Base-by-base conservation (phyloP, 257 asterid genomes). In the Verbascum thapsus region DNA sequence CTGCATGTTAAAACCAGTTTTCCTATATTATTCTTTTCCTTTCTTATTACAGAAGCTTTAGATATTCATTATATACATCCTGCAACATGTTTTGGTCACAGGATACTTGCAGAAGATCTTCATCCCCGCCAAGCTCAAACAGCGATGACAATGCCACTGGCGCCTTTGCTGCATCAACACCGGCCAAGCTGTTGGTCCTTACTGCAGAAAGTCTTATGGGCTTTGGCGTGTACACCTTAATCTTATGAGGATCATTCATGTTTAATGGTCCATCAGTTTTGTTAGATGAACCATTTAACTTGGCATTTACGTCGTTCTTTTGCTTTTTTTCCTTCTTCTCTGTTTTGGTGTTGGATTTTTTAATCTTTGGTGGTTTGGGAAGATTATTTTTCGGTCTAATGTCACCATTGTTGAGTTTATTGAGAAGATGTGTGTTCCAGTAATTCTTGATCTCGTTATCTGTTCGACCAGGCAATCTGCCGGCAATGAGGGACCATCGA, bases 401-500 rank as follows among this genome's bases (percentile, higher is more conserved):
- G 1, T 74, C 77, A 8, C 67, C 50, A 37, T 40, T 8, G 1
- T 68, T 57, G 37, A 83, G 78, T 59, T 80, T 80, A 68, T 79
- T 85, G 73, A 74, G 72, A 40, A 88, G 78, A 45, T 81, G 80
- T 0, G 88, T 83, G 74, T 87, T 87, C 95, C 95, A 86, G 68
- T 86, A 67, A 66, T 83, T 86, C 40, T 86, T 86, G 32, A 86
- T 81, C 82, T 86, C 95, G 71, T 87, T 87, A 66, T 87, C 95
- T 4, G 92, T 87, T 73, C 95, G 85, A 61, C 96, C 91, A 0
- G 96, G 83, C 73, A 88, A 80, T 43, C 89, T 66, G 34, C 88
- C 91, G 0, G 96, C 94, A 7, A 88, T 88, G 5, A 88, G 75
- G 17, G 94, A 88, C 94, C 96, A 88, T 3, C 94, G 84, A 48